phyloP scores from a whole-genome alignment of 768 basidiomycete genomes.

The Tulasnella sp. region DNA sequence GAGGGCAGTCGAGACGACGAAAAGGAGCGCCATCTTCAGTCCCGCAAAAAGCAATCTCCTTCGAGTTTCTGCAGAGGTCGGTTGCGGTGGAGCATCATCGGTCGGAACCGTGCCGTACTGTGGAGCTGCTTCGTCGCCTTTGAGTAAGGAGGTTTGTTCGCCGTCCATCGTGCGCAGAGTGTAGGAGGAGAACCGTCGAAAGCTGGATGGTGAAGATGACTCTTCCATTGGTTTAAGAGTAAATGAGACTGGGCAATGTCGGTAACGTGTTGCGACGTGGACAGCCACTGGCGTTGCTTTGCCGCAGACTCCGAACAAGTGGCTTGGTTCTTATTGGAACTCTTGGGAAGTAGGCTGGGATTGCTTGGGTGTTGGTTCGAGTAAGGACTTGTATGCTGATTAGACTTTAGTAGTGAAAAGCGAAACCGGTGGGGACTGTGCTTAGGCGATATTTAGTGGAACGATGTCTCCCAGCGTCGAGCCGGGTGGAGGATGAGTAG shows the following conservation, averaged over 20 bases:
- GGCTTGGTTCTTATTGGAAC: constrained; percentile 18
- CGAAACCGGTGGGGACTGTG: not conserved
- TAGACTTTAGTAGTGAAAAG: not conserved
- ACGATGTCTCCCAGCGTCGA: not conserved
- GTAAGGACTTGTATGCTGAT: constrained; percentile 9
- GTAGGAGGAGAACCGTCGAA: constrained; percentile 6
- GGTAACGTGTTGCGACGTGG: constrained; percentile 11
- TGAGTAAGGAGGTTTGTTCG: constrained; percentile 18
- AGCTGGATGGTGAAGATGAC: constrained; percentile 5
- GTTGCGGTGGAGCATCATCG: constrained; percentile 9
- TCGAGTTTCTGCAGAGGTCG: constrained; percentile 18
- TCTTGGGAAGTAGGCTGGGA: not conserved
- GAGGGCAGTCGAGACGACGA: constrained; percentile 65
- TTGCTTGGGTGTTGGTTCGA: not conserved
- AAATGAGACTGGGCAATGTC: not conserved
- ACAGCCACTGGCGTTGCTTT: constrained; percentile 14
- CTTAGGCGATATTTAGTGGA: not conserved
- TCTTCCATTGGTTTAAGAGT: not conserved
- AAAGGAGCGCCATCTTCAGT: constrained; percentile 80
- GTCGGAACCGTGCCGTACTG: constrained; percentile 44
- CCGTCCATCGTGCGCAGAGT: constrained; percentile 21
- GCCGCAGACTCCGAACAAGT: not conserved
- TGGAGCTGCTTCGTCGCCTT: constrained; percentile 43
- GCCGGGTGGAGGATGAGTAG: constrained; percentile 15
- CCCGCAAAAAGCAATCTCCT: constrained; percentile 68